A percentile compares a stretch with the other conserved stretches of the same genome.
Evolutionary conservation across 371 early-diverging fungal genomes (phyloP).

Genomic region (Rhizomucor miehei): DNA sequence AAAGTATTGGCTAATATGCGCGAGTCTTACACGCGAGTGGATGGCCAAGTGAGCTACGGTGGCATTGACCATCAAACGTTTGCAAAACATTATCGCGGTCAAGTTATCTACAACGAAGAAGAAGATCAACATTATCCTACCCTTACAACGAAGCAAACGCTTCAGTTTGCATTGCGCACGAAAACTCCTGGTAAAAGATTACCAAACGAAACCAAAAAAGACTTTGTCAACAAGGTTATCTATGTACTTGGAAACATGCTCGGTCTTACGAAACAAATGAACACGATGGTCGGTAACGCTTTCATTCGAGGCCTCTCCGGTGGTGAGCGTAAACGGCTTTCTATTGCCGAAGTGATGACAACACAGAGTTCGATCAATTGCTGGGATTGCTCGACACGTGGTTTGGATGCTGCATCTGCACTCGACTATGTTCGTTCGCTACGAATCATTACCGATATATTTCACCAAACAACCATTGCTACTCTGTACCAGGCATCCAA

Average conservation of each 20-base stretch:
- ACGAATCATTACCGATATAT: constrained; percentile 62
- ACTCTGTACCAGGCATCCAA: constrained; percentile 71
- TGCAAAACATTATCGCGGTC: constrained; percentile 49
- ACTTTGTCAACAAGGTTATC: constrained; percentile 45
- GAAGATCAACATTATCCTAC: constrained; percentile 74
- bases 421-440: constrained; percentile 71
- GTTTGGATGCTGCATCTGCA: constrained; percentile 89
- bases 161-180: constrained; percentile 61
- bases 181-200: constrained; percentile 61
- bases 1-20: constrained; percentile 67
- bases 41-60: constrained; percentile 59
- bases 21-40: constrained; percentile 49
- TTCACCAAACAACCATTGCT: constrained; percentile 61
- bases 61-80: constrained; percentile 57
- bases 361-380: constrained; percentile 70
- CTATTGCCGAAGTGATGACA: constrained; percentile 86
- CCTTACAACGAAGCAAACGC: constrained; percentile 62
- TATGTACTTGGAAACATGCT: constrained; percentile 65
- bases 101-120: constrained; percentile 68
- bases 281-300: constrained; percentile 83
- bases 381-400: constrained; percentile 87
- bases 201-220: constrained; percentile 32
- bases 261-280: constrained; percentile 70
- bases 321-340: constrained; percentile 88
- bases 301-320: constrained; percentile 80